Evolutionary conservation across 306 rosid species (phyloP), one percentile per base, ranked within the genome.

Genomic region (Rosa multiflora): DNA sequence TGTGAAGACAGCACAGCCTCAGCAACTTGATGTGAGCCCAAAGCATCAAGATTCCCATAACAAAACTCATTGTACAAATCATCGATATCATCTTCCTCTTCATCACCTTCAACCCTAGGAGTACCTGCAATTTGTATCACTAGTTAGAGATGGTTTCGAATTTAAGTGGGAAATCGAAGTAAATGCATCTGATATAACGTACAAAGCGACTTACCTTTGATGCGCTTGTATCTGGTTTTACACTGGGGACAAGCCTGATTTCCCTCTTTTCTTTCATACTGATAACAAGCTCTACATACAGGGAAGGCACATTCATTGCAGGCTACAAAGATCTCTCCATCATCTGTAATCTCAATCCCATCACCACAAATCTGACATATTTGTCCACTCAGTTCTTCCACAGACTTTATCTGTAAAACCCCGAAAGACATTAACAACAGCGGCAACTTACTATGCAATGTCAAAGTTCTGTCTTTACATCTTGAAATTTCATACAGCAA

Each of bases 271-370:
- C 98, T 84, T 79, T 93, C 98, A 39, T 93, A 93, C 79, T 93
- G 97, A 29, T 90, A 93, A 82, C 98, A 93, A 59, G 91, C 93
- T 79, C 93, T 88, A 55, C 98, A 93, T 64, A 93, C 93, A 8
- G 98, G 98, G 85, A 93, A 91, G 61, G 98, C 98, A 87, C 98
- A 90, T 79, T 93, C 98, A 26, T 93, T 93, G 89, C 98, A 91
- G 29, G 98, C 98, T 86, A 93, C 98, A 84, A 93, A 90, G 10
- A 89, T 92, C 87, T 93, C 98, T 78, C 98, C 95, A 15, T 91
- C 97, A 29, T 82, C 91, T 1, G 97, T 89, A 66, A 93, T 78
- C 82, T 90, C 98, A 17, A 93, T 80, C 83, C 89, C 95, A 67
- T 93, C 98, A 40, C 91, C 91, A 74, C 97, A 93, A 82, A 93